Percentiles rank a stretch among this genome's conserved stretches.
These are phyloP conservation scores for Pseudisothecium myosuroides DNA, from an alignment of 225 moss, liverwort and hornwort genomes.

Conservation along the genomic window DNA sequence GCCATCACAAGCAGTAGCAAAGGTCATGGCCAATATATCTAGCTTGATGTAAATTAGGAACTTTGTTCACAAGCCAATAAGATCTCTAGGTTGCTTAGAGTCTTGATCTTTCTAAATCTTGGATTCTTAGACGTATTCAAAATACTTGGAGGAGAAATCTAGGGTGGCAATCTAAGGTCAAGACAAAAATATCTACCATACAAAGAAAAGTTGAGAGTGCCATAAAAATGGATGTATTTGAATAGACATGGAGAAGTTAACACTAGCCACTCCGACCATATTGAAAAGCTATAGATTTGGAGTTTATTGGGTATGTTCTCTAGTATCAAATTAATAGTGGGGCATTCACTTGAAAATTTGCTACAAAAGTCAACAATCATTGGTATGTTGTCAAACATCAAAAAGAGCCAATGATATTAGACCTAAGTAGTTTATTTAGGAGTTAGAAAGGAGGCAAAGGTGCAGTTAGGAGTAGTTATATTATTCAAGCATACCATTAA, in stretches of 20 bases:
- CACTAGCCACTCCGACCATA: rapidly evolving
- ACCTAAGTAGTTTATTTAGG: not conserved
- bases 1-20: not conserved
- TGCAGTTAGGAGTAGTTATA: rapidly evolving
- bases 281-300: not conserved
- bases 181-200: not conserved
- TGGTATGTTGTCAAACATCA: not conserved
- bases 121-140: not conserved
- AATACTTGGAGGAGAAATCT: not conserved
- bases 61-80: not conserved
- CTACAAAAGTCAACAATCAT: not conserved
- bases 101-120: rapidly evolving
- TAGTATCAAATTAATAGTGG: rapidly evolving
- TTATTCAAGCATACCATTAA: not conserved
- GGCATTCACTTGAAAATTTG: not conserved
- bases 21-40: not conserved
- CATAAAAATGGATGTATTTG: no score
- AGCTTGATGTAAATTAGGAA: rapidly evolving
- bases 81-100: not conserved
- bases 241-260: no score
- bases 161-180: rapidly evolving
- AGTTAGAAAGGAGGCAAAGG: rapidly evolving
- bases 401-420: not conserved
- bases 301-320: no score
- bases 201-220: not conserved